These are phyloP conservation scores for Kuraishia molischiana DNA, from an alignment of 805 yeast species.

Conservation along the genomic window DNA sequence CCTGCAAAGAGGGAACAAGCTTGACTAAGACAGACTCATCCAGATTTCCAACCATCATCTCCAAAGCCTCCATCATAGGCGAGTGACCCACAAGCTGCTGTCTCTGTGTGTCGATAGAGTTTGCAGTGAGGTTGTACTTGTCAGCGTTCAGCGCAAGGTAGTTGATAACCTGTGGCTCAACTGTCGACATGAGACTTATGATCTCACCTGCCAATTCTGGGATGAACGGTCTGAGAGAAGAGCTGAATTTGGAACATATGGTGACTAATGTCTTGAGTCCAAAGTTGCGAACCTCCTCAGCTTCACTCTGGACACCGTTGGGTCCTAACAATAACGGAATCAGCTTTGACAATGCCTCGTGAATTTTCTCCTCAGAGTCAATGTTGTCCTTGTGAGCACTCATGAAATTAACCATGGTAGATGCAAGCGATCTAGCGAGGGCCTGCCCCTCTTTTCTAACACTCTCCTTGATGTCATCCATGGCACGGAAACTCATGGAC, in stretches of 20 bases:
- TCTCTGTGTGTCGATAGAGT: constrained; percentile 71
- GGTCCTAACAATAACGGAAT: constrained; percentile 75
- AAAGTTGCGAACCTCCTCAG: constrained; percentile 73
- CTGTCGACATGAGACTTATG: constrained; percentile 63
- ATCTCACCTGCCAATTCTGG: constrained; percentile 63
- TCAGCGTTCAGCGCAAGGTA: constrained; percentile 82
- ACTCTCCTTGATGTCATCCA: constrained; percentile 93
- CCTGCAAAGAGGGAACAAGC: constrained; percentile 38
- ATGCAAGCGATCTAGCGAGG: constrained; percentile 58
- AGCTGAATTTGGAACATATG: constrained; percentile 55
- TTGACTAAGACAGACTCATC: constrained; percentile 41
- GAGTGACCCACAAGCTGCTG: constrained; percentile 66
- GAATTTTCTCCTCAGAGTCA: constrained; percentile 11
- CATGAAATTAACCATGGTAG: constrained; percentile 47
- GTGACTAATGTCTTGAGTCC: constrained; percentile 68
- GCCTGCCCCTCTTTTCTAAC: constrained; percentile 74
- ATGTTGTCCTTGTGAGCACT: constrained; percentile 31
- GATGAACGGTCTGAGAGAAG: constrained; percentile 53
- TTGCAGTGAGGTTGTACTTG: constrained; percentile 65
- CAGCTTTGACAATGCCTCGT: constrained; percentile 41
- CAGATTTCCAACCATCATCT: constrained; percentile 49
- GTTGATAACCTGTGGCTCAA: constrained; percentile 87
- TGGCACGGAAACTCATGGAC: constrained; percentile 77
- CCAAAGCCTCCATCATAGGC: constrained; percentile 85
- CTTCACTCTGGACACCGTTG: constrained; percentile 74